Conservation (phyloP, 345 rosid species). For the Mercurialis annua region DNA sequence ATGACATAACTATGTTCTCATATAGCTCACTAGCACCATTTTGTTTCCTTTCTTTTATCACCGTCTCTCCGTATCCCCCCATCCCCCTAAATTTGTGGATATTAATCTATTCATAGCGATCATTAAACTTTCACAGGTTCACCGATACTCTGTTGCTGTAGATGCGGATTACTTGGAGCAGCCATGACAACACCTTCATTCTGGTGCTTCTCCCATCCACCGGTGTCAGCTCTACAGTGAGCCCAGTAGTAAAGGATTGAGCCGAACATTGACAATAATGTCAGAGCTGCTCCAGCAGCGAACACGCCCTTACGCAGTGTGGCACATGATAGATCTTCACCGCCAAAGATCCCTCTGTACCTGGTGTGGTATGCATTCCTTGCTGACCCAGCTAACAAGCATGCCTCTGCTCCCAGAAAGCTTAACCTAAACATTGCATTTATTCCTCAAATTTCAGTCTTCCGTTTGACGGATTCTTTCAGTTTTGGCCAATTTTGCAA, state of each 20-base stretch:
- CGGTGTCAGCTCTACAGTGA: constrained; percentile 87
- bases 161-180: constrained; percentile 41
- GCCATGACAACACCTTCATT: constrained; percentile 75
- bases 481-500: too few relatives aligned
- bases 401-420: constrained; percentile 92
- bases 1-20: neutral
- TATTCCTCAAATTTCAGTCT: neutral
- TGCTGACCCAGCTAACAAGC: constrained; percentile 88
- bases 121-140: constrained; percentile 50
- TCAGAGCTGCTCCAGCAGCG: constrained; percentile 89
- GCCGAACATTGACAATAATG: constrained; percentile 59
- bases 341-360: constrained; percentile 51
- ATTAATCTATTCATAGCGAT: constrained; percentile 8
- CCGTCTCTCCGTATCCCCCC: constrained; percentile 17
- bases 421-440: constrained; percentile 51
- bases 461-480: too few relatives aligned
- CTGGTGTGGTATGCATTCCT: constrained; percentile 86
- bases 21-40: neutral
- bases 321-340: constrained; percentile 53
- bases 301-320: constrained; percentile 90
- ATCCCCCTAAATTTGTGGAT: constrained; percentile 9
- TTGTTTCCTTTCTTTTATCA: neutral
- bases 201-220: constrained; percentile 90
- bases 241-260: constrained; percentile 75
- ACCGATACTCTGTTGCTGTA: constrained; percentile 20